Evolutionary conservation across 352 stramenopile species (phyloP).

Genomic region (Phytopythium cucurbitacearum): DNA sequence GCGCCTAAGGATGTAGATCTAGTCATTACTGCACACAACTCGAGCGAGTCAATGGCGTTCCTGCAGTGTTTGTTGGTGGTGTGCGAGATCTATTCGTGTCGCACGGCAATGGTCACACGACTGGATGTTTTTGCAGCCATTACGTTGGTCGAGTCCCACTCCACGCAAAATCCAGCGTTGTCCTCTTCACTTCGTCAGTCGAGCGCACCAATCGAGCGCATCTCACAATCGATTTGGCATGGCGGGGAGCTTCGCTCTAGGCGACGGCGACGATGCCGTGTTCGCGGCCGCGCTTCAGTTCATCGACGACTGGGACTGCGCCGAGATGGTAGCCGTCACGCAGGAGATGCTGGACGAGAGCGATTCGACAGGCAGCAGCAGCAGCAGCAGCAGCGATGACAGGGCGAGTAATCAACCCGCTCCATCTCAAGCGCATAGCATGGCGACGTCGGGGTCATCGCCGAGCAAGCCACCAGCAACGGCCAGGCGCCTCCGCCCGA

Average conservation of each 20-base stretch:
- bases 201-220: background rate
- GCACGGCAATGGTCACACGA: too few species aligned
- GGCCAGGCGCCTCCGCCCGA: background rate
- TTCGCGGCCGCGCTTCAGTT: slow-evolving; percentile 5
- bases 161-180: too few species aligned
- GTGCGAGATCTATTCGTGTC: too few species aligned
- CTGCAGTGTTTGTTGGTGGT: too few species aligned
- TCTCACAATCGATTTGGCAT: background rate
- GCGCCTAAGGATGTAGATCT: background rate
- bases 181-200: too few species aligned
- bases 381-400: background rate
- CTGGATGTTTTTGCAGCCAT: too few species aligned
- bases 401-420: too few species aligned
- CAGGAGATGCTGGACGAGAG: background rate
- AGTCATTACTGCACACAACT: background rate
- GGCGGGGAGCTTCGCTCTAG: background rate
- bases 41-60: background rate
- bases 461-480: background rate
- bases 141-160: too few species aligned
- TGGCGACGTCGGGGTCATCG: background rate
- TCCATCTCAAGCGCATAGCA: too few species aligned
- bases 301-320: slow-evolving; percentile 2
- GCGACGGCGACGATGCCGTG: background rate
- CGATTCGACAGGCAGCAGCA: background rate
- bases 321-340: background rate